phyloP scores from a whole-genome alignment of 73 alveolate genomes.

The Tetrahymena malaccensis region DNA sequence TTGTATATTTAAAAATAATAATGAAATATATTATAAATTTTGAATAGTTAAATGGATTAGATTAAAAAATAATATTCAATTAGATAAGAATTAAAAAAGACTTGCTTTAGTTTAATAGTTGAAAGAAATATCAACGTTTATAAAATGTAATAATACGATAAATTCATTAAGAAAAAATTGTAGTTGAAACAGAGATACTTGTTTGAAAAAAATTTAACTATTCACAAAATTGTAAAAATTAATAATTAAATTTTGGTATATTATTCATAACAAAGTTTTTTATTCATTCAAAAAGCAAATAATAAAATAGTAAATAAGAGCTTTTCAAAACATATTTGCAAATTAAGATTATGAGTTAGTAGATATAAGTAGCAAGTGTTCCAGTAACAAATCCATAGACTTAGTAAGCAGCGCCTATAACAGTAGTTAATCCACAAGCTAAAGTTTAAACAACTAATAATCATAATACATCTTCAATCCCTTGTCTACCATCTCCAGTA shows the following conservation, averaged over 20 bases:
- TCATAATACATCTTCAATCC: background rate
- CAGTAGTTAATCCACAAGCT: background rate
- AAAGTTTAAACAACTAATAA: background rate
- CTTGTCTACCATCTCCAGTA: background rate
- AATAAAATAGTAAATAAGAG: background rate
- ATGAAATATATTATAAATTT: no score
- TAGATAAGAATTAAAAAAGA: background rate
- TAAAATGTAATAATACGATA: background rate
- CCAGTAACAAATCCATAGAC: background rate
- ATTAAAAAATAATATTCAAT: no score
- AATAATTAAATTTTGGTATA: background rate
- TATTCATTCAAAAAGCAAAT: background rate
- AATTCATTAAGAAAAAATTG: background rate
- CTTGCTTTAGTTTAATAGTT: background rate
- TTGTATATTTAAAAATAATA: no score
- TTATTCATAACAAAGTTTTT: background rate
- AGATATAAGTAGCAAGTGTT: background rate
- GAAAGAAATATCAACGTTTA: background rate
- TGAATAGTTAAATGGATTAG: no score
- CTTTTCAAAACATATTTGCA: background rate
- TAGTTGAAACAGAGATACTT: background rate
- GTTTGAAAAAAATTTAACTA: background rate
- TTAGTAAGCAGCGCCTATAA: background rate
- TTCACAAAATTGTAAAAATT: background rate
- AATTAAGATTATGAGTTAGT: background rate